These are phyloP conservation scores for Pseudomassariella vexata DNA, from an alignment of 2,329 filamentous ascomycete genomes.

Conservation along the genomic window DNA sequence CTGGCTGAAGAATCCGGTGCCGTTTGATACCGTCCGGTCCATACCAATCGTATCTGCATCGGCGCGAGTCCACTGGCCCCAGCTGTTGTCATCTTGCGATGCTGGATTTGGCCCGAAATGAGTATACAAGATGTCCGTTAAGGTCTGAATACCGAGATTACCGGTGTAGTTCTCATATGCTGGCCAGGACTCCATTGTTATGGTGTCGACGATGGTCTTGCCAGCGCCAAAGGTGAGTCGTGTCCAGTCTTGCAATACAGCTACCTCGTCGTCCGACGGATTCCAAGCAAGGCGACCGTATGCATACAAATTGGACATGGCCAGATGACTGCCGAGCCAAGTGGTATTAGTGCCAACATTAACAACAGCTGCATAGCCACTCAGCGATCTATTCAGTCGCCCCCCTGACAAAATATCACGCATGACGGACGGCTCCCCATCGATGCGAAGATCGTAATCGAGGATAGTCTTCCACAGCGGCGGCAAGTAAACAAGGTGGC, in stretches of 20 bases:
- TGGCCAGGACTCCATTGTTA: slow-evolving; percentile 64
- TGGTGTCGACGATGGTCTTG: slow-evolving; percentile 46
- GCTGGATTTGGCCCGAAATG: slow-evolving; percentile 65
- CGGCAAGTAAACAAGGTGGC: slow-evolving; percentile 61
- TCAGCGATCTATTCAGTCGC: slow-evolving; percentile 49
- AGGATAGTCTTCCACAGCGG: slow-evolving; percentile 65
- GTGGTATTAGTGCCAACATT: slow-evolving; percentile 62
- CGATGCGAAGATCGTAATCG: slow-evolving; percentile 60
- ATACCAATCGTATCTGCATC: slow-evolving; percentile 57
- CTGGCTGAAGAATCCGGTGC: slow-evolving; percentile 60
- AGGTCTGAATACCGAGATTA: slow-evolving; percentile 64
- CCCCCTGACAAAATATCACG: slow-evolving; percentile 56
- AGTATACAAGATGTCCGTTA: slow-evolving; percentile 61
- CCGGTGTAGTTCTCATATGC: slow-evolving; percentile 67
- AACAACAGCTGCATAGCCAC: slow-evolving; percentile 61
- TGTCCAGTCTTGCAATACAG: slow-evolving; percentile 60
- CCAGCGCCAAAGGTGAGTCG: slow-evolving; percentile 58
- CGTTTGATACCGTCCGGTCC: slow-evolving; percentile 64
- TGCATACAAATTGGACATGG: slow-evolving; percentile 68
- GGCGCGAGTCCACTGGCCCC: slow-evolving; percentile 69
- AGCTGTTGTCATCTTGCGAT: slow-evolving; percentile 60
- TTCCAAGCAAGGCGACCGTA: slow-evolving; percentile 65
- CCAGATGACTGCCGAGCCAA: slow-evolving; percentile 64
- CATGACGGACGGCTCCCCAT: slow-evolving; percentile 48
- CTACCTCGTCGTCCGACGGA: slow-evolving; percentile 39